Percentiles rank a stretch among this genome's conserved stretches.
These are phyloP conservation scores for Pyrenula massariospora DNA, from an alignment of 495 filamentous ascomycete species.

Conservation along the genomic window DNA sequence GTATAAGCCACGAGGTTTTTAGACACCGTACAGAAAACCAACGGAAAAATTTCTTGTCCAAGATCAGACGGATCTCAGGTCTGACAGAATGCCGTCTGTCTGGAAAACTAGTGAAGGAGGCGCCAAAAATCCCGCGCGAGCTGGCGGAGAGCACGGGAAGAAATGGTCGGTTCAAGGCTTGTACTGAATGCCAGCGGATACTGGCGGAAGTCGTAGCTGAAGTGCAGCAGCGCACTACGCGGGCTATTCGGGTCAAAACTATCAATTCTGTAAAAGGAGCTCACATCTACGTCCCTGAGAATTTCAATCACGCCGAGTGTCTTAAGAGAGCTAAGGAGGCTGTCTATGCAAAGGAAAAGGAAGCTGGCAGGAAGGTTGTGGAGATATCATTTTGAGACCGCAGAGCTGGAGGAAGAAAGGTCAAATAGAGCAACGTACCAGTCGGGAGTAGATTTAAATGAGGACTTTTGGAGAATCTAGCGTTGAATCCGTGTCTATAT, in stretches of 20 bases:
- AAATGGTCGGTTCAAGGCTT: neutral
- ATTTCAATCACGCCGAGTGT: neutral
- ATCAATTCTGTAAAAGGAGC: neutral
- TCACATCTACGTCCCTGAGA: neutral
- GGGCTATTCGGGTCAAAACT: neutral
- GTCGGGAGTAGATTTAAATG: too few relatives aligned
- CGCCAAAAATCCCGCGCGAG: neutral
- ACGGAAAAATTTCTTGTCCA: neutral
- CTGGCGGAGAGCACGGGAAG: neutral
- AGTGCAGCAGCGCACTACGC: neutral
- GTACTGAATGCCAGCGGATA: neutral
- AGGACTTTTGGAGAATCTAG: too few relatives aligned
- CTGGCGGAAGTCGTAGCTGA: neutral
- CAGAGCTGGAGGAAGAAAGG: too few relatives aligned
- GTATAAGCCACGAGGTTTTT: too few relatives aligned
- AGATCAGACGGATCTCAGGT: neutral
- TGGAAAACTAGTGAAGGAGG: neutral
- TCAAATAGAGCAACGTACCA: too few relatives aligned
- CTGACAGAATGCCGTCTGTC: neutral
- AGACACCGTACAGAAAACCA: neutral
- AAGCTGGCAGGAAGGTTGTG: neutral
- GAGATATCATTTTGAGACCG: neutral
- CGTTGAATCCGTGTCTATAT: too few relatives aligned
- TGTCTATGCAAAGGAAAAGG: neutral
- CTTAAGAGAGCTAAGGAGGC: neutral